A percentile compares a stretch with the other conserved stretches of the same genome.
These are phyloP conservation scores for Forsythia suspensa DNA, from an alignment of 257 asterid species.

Conservation along the genomic window DNA sequence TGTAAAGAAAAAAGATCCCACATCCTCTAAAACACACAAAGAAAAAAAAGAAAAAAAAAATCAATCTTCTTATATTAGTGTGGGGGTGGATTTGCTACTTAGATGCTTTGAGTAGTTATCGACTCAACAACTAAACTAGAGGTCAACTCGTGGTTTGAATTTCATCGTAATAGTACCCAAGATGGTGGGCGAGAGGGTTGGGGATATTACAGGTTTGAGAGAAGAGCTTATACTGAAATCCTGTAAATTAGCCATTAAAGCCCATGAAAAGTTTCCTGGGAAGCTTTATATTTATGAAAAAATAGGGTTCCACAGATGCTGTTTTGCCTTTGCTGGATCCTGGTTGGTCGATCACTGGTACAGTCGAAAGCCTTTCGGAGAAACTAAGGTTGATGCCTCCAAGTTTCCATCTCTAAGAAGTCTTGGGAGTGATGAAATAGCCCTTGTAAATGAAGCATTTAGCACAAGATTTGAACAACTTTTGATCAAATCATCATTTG, in stretches of 20 bases:
- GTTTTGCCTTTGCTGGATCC: constrained; percentile 68
- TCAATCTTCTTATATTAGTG: too few species aligned
- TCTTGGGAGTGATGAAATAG: constrained; percentile 57
- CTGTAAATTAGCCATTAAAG: constrained; percentile 62
- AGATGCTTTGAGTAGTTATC: too few species aligned
- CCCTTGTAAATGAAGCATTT: constrained; percentile 66
- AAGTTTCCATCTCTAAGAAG: constrained; percentile 63
- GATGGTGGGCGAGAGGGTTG: constrained; percentile 53
- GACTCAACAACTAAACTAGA: too few species aligned
- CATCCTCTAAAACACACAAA: too few species aligned
- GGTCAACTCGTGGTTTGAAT: too few species aligned
- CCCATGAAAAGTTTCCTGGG: constrained; percentile 52
- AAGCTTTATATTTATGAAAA: constrained; percentile 51
- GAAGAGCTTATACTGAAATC: constrained; percentile 67
- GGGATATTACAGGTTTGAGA: constrained; percentile 45
- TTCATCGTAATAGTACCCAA: neutral
- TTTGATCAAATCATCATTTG: constrained; percentile 46
- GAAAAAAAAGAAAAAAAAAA: too few species aligned
- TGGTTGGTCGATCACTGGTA: constrained; percentile 69
- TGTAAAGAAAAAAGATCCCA: too few species aligned
- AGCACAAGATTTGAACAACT: constrained; percentile 50
- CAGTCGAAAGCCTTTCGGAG: constrained; percentile 58
- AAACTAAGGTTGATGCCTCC: constrained; percentile 39
- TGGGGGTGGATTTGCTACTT: too few species aligned
- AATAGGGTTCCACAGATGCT: constrained; percentile 41